Evolutionary conservation across 495 filamentous ascomycete genomes (phyloP).

Genomic region (Penicillium longicatenatum): DNA sequence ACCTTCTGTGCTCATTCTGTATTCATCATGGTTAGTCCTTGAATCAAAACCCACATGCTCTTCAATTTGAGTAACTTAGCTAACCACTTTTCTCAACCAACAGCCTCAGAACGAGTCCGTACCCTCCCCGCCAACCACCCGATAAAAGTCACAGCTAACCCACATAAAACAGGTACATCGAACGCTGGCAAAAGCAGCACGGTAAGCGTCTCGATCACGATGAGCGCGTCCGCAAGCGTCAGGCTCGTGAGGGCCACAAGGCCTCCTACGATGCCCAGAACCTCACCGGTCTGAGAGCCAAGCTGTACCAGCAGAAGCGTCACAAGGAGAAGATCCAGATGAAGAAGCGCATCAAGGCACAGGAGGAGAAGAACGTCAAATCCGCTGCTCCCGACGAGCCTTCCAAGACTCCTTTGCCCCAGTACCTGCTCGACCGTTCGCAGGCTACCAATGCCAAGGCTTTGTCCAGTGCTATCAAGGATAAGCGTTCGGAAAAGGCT

Average conservation of each 20-base stretch:
- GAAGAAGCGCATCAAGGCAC: conserved; percentile 90
- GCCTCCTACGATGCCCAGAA: conserved; percentile 86
- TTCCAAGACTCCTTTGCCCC: conserved; percentile 71
- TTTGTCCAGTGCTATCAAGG: conserved; percentile 80
- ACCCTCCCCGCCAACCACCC: conserved; percentile 22
- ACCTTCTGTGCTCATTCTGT: conserved; percentile 22
- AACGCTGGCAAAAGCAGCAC: conserved; percentile 81
- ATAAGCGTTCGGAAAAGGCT: conserved; percentile 86
- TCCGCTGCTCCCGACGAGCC: conserved; percentile 76
- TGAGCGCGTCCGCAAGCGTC: conserved; percentile 83
- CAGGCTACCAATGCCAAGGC: conserved; percentile 89
- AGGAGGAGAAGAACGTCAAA: conserved; percentile 95
- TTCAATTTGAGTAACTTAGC: not conserved
- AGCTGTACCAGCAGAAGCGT: conserved; percentile 91
- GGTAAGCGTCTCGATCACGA: conserved; percentile 85
- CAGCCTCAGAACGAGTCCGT: conserved; percentile 83
- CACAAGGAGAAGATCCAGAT: conserved; percentile 99
- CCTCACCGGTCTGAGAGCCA: conserved; percentile 86
- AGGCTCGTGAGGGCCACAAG: conserved; percentile 85
- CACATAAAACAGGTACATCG: conserved; percentile 68
- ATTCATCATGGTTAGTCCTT: conserved; percentile 41
- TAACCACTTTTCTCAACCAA: conserved; percentile 20
- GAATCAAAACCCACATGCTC: not conserved
- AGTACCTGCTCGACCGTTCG: conserved; percentile 87
- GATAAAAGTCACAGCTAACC: conserved; percentile 12